phyloP scores from a whole-genome alignment of 1,139 yeast genomes.

The Taiozyma onychis region DNA sequence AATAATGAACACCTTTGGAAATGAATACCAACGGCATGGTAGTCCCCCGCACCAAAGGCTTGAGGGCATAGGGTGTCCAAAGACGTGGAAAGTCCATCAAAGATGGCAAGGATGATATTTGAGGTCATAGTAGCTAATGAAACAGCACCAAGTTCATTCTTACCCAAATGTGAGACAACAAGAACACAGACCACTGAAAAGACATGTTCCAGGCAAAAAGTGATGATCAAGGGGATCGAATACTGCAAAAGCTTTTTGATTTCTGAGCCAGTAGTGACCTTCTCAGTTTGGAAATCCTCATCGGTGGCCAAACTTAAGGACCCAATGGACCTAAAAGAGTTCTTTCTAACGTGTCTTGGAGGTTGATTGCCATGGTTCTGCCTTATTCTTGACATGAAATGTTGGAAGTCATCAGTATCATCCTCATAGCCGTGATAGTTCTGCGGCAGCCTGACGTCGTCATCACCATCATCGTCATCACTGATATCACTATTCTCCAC shows the following conservation, averaged over 20 bases:
- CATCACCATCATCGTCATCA: slow-evolving; percentile 13
- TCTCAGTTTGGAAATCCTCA: slow-evolving; percentile 39
- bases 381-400: slow-evolving; percentile 23
- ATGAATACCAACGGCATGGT: slow-evolving; percentile 52
- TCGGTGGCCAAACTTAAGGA: slow-evolving; percentile 23
- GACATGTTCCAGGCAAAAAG: slow-evolving; percentile 66
- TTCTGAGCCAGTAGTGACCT: slow-evolving; percentile 43
- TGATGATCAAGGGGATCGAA: slow-evolving; percentile 58
- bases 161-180: slow-evolving; percentile 71
- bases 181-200: slow-evolving; percentile 67
- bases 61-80: slow-evolving; percentile 85
- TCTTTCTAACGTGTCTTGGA: slow-evolving; percentile 23
- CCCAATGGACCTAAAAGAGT: slow-evolving; percentile 28
- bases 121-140: slow-evolving; percentile 87
- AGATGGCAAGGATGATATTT: slow-evolving; percentile 75
- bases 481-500: slow-evolving; percentile 20
- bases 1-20: slow-evolving; percentile 60
- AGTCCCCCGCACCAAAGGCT: slow-evolving; percentile 70
- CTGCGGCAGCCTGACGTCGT: slow-evolving; percentile 8
- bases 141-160: slow-evolving; percentile 70
- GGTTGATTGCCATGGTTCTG: slow-evolving; percentile 22
- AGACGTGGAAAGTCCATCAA: slow-evolving; percentile 85
- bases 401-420: slow-evolving; percentile 25
- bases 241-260: slow-evolving; percentile 43
- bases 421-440: slow-evolving; percentile 36